Evolutionary conservation across 2,329 filamentous ascomycete species (phyloP).

Genomic region (Plectosphaerella sp.): DNA sequence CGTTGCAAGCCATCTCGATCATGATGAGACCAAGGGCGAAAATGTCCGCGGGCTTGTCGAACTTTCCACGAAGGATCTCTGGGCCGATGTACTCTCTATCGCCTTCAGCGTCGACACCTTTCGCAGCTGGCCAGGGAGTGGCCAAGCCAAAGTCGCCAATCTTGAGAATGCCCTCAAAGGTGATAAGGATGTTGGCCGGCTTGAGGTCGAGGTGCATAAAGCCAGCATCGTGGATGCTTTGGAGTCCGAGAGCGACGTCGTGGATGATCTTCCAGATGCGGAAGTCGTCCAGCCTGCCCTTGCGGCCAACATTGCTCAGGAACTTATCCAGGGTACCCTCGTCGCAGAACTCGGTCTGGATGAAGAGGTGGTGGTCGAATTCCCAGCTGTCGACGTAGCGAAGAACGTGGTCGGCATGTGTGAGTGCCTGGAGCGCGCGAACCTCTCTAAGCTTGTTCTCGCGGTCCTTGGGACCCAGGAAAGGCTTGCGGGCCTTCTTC

Average conservation of each 20-base stretch:
- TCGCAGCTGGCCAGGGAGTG: conserved; percentile 68
- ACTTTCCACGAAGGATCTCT: conserved; percentile 81
- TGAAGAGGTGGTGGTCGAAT: conserved; percentile 79
- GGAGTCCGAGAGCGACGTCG: conserved; percentile 77
- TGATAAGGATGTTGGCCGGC: conserved; percentile 78
- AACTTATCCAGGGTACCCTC: conserved; percentile 88
- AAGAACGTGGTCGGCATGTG: conserved; percentile 78
- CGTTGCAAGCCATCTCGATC: conserved; percentile 90
- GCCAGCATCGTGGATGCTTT: conserved; percentile 82
- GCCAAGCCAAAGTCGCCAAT: conserved; percentile 87
- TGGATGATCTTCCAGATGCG: conserved; percentile 97
- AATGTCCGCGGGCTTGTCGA: conserved; percentile 87
- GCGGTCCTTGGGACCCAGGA: conserved; percentile 74
- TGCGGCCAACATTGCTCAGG: conserved; percentile 73
- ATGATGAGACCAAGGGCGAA: conserved; percentile 94
- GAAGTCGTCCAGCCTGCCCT: conserved; percentile 90
- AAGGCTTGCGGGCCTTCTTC: conserved; percentile 84
- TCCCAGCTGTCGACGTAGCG: conserved; percentile 87
- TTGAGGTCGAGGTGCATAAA: conserved; percentile 86
- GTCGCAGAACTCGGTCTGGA: conserved; percentile 96
- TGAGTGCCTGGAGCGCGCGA: conserved; percentile 69
- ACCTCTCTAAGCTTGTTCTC: conserved; percentile 82
- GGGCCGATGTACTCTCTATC: conserved; percentile 96
- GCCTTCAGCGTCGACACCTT: conserved; percentile 82
- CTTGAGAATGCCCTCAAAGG: conserved; percentile 76